A percentile compares a stretch with the other conserved stretches of the same genome.
Evolutionary conservation across 78 protist species (phyloP).

Genomic region (Protostelium mycophagum): DNA sequence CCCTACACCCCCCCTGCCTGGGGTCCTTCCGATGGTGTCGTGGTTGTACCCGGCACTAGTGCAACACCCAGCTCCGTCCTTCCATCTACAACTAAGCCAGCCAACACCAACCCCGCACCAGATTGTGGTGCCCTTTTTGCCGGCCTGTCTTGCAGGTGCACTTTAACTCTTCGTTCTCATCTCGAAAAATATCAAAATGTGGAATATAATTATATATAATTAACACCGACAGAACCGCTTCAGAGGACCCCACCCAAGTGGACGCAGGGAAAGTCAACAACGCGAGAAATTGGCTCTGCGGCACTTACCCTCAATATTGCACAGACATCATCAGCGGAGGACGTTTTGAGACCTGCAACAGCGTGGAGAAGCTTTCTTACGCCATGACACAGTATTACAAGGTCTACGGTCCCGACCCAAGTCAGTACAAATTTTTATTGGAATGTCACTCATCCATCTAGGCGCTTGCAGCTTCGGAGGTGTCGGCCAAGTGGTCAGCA

Average conservation of each 20-base stretch:
- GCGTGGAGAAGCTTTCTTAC: not conserved
- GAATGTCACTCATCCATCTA: not conserved
- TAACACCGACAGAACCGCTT: too few species aligned
- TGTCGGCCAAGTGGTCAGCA: not conserved
- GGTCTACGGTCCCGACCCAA: too few species aligned
- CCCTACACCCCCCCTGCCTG: not conserved
- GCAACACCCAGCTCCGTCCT: not conserved
- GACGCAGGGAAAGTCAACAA: not conserved
- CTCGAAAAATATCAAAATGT: too few species aligned
- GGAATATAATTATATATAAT: too few species aligned
- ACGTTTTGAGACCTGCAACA: not conserved
- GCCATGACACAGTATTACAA: conserved; percentile 1
- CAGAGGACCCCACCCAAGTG: not conserved
- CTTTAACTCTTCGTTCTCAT: too few species aligned
- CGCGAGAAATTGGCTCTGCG: not conserved
- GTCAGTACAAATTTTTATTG: too few species aligned
- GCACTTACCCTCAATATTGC: not conserved
- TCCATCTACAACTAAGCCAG: not conserved
- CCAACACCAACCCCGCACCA: not conserved
- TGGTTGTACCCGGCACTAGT: not conserved
- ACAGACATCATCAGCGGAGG: not conserved
- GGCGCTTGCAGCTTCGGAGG: not conserved
- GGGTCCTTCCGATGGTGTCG: not conserved
- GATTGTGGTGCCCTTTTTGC: not conserved
- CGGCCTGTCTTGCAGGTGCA: not conserved